These are phyloP conservation scores for Aspergillus sparsus DNA, from an alignment of 495 filamentous ascomycete genomes.

Conservation along the genomic window DNA sequence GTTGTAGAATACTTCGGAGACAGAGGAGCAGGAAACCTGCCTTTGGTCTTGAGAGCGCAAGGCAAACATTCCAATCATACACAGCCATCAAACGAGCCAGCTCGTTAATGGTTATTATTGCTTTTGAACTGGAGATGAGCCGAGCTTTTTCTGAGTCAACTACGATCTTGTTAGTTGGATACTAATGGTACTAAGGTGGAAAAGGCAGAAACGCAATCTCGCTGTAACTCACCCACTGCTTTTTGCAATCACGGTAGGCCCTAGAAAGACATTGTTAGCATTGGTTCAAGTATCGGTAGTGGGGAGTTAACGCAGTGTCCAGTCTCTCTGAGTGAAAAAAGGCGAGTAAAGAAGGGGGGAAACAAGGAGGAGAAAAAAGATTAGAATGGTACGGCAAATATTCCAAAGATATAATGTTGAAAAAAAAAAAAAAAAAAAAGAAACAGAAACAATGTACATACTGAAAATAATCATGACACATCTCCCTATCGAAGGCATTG, in stretches of 20 bases:
- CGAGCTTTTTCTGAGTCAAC: constrained; percentile 37
- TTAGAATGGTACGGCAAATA: neutral
- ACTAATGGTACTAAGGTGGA: neutral
- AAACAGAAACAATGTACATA: constrained; percentile 39
- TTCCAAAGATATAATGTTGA: neutral
- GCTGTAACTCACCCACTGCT: constrained; percentile 73
- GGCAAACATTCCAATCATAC: neutral
- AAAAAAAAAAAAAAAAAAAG: constrained; percentile 10
- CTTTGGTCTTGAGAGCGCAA: neutral
- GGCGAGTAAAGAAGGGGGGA: constrained; percentile 11
- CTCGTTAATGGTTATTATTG: constrained; percentile 10
- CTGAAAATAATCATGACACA: constrained; percentile 96
- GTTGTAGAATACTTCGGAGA: too few species aligned
- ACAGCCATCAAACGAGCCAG: constrained; percentile 13
- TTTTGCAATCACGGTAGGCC: constrained; percentile 93
- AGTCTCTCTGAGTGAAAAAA: too few species aligned
- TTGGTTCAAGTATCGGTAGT: too few species aligned
- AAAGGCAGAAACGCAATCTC: constrained; percentile 3
- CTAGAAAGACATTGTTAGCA: constrained; percentile 43
- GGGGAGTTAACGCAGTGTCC: too few species aligned
- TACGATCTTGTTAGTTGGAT: constrained; percentile 22
- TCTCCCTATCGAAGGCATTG: constrained; percentile 78
- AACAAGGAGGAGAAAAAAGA: neutral
- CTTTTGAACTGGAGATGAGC: constrained; percentile 8
- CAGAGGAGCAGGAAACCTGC: neutral